A percentile compares a stretch with the other conserved stretches of the same genome.
Evolutionary conservation across 495 filamentous ascomycete species (phyloP).

Genomic region (Pseudomonodictys pantanalensis): DNA sequence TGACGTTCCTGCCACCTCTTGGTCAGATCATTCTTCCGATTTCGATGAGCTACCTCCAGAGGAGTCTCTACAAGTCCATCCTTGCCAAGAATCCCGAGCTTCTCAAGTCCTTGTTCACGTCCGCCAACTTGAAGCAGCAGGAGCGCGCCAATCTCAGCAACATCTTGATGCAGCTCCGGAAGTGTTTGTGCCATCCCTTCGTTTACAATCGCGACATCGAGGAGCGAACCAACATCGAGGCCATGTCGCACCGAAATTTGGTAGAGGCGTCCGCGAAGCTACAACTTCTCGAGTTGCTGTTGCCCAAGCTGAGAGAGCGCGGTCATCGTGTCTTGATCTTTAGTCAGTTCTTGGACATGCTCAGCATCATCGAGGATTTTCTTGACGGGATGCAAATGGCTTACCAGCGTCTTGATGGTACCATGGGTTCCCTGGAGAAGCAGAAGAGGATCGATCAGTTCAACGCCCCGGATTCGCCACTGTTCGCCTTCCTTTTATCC

Average conservation of each 20-base stretch:
- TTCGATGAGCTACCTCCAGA: conserved; percentile 87
- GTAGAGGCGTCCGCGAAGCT: conserved; percentile 92
- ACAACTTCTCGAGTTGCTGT: conserved; percentile 77
- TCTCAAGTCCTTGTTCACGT: conserved; percentile 82
- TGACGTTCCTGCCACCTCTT: conserved; percentile 88
- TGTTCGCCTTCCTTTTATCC: conserved; percentile 88
- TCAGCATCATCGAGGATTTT: conserved; percentile 91
- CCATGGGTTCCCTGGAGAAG: conserved; percentile 72
- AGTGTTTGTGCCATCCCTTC: conserved; percentile 93
- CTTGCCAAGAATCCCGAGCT: conserved; percentile 82
- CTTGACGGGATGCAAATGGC: conserved; percentile 64
- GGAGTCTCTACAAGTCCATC: conserved; percentile 92
- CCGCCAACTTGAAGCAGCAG: conserved; percentile 51
- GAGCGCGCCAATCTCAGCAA: conserved; percentile 84
- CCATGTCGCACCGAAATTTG: conserved; percentile 67
- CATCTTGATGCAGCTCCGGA: conserved; percentile 91
- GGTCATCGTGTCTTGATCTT: conserved; percentile 94
- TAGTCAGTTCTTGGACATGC: conserved; percentile 87
- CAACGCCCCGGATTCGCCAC: conserved; percentile 76
- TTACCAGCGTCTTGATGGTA: conserved; percentile 84
- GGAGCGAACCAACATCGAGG: conserved; percentile 58
- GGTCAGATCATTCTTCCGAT: conserved; percentile 92
- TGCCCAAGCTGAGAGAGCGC: conserved; percentile 83
- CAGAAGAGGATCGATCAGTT: conserved; percentile 91
- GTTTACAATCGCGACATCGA: conserved; percentile 87